Evolutionary conservation across 139 green algal species (phyloP).

Genomic region (Coelastrella sp.): DNA sequence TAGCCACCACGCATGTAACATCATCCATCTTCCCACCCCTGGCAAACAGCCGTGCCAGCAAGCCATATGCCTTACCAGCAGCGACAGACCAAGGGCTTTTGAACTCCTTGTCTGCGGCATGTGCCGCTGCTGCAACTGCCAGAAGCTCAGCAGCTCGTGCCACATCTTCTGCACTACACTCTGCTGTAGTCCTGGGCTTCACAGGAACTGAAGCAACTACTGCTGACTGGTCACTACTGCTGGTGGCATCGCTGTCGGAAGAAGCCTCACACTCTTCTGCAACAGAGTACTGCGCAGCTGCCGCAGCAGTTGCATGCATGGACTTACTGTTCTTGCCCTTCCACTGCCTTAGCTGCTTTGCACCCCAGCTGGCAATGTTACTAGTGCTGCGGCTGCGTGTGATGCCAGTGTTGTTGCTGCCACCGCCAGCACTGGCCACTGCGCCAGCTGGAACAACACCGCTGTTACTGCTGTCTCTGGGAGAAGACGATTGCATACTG

Average conservation of each 20-base stretch:
- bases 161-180: not conserved
- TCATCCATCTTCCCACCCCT: slow-evolving; percentile 91
- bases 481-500: too few species aligned
- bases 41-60: slow-evolving; percentile 57
- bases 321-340: slow-evolving; percentile 25
- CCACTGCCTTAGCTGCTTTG: slow-evolving; percentile 25
- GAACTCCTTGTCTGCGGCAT: slow-evolving; percentile 42
- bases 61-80: slow-evolving; percentile 21
- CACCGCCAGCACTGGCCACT: not conserved
- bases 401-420: not conserved
- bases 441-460: not conserved
- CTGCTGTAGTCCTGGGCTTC: not conserved
- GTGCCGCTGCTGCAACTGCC: slow-evolving; percentile 1
- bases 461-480: too few species aligned
- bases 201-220: not conserved
- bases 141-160: slow-evolving; percentile 6
- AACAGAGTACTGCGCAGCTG: not conserved
- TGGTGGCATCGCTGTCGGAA: not conserved
- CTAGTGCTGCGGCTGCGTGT: slow-evolving; percentile 39
- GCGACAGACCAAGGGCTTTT: slow-evolving; percentile 42
- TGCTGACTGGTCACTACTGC: not conserved
- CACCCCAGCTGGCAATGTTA: slow-evolving; percentile 18
- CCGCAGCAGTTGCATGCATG: not conserved
- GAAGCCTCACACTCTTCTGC: not conserved
- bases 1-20: slow-evolving; percentile 81